Conservation (phyloP, 1,284 basidiomycete genomes). For the Peniophora sp. region DNA sequence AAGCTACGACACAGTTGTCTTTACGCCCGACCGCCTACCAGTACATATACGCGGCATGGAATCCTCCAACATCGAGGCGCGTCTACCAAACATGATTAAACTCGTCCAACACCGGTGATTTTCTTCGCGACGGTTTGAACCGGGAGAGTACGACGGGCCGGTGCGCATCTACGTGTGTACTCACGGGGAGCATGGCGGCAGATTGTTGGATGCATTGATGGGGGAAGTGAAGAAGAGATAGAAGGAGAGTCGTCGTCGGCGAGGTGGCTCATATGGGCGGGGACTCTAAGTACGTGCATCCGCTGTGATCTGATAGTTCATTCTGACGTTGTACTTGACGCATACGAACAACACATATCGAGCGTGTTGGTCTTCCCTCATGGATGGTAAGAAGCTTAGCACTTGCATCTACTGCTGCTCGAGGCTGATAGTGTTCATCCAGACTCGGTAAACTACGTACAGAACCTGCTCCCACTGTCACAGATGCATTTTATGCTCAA, state of each 20-base stretch:
- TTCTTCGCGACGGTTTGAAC: background rate
- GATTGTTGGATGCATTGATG: conserved; percentile 30
- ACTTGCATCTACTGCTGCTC: background rate
- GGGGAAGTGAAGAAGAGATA: conserved; percentile 19
- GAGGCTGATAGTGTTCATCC: background rate
- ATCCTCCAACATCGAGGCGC: conserved; percentile 31
- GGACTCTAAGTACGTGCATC: conserved; percentile 64
- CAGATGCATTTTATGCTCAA: conserved; percentile 40
- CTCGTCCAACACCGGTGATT: conserved; percentile 27
- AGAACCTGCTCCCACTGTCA: conserved; percentile 44
- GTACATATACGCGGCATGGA: conserved; percentile 42
- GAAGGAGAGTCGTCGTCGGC: conserved; percentile 31
- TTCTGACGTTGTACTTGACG: background rate
- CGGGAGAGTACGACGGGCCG: conserved; percentile 15
- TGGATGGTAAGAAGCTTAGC: conserved; percentile 56
- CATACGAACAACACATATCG: conserved; percentile 56
- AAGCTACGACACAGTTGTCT: conserved; percentile 38
- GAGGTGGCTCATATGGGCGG: conserved; percentile 79
- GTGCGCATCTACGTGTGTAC: conserved; percentile 48
- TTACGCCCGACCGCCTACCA: conserved; percentile 34
- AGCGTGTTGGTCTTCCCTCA: conserved; percentile 71
- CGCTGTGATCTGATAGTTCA: background rate
- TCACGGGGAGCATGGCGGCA: conserved; percentile 40
- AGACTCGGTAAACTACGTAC: conserved; percentile 59
- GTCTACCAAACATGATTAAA: too few relatives aligned